These are phyloP conservation scores for Helicostylum pulchrum DNA, from an alignment of 192 early-diverging fungal genomes.

Conservation along the genomic window DNA sequence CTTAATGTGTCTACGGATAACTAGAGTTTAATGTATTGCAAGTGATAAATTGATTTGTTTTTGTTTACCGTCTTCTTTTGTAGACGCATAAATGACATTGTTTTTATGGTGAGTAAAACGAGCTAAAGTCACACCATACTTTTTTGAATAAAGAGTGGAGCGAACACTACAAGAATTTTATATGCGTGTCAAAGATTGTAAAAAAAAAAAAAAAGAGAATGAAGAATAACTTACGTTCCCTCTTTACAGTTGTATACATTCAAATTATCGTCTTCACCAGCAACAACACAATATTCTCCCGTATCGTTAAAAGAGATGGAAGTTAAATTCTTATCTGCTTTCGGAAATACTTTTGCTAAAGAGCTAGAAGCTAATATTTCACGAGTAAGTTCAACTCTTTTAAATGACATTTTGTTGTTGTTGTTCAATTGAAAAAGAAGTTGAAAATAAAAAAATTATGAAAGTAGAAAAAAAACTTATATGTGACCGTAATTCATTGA, in stretches of 20 bases:
- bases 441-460: no score
- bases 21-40: neutral
- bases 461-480: no score
- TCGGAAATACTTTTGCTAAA: conserved; percentile 70
- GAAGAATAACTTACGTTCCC: conserved; percentile 63
- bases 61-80: conserved; percentile 80
- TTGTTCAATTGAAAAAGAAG: neutral
- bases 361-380: conserved; percentile 37
- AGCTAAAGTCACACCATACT: conserved; percentile 89
- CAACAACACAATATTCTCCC: conserved; percentile 75
- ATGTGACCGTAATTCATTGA: neutral
- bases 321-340: conserved; percentile 69
- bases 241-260: conserved; percentile 77
- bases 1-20: conserved; percentile 73
- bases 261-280: conserved; percentile 83
- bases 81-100: conserved; percentile 87
- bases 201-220: no score
- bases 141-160: conserved; percentile 84
- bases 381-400: conserved; percentile 27
- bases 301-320: conserved; percentile 80
- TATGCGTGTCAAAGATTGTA: no score
- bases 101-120: conserved; percentile 81
- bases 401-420: conserved; percentile 1
- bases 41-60: neutral
- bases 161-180: conserved; percentile 44